Evolutionary conservation across 352 stramenopile species (phyloP).

Genomic region (Phytophthora fragariae): DNA sequence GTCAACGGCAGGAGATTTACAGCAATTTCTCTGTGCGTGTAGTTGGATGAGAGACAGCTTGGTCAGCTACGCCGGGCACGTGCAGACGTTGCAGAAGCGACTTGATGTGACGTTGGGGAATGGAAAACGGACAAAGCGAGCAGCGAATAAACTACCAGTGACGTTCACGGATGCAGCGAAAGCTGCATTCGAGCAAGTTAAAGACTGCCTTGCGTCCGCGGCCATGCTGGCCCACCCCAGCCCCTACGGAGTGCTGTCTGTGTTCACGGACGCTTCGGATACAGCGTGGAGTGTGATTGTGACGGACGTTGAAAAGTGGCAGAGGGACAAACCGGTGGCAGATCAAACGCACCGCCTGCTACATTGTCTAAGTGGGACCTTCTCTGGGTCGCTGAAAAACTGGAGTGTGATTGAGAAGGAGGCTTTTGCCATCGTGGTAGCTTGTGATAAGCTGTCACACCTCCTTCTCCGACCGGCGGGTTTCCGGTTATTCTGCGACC

Average conservation of each 20-base stretch:
- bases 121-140: conserved; percentile 10
- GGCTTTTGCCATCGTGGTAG: conserved; percentile 26
- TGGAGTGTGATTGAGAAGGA: conserved; percentile 25
- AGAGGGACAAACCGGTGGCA: not conserved
- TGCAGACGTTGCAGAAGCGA: conserved; percentile 1
- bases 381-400: conserved; percentile 4
- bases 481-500: conserved; percentile 14
- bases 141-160: not conserved
- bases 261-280: conserved; percentile 8
- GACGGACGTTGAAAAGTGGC: conserved; percentile 1
- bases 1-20: conserved; percentile 4
- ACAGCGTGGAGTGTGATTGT: conserved; percentile 5
- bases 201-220: not conserved
- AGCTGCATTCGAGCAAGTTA: conserved; percentile 1
- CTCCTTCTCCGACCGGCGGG: conserved; percentile 12
- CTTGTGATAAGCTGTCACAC: conserved; percentile 26
- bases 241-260: not conserved
- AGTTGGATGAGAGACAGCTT: conserved; percentile 18
- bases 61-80: not conserved
- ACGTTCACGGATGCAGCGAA: conserved; percentile 1
- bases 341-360: conserved; percentile 6
- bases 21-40: conserved; percentile 17
- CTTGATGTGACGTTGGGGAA: conserved; percentile 3
- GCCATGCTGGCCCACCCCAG: conserved; percentile 1
- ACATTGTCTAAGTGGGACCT: conserved; percentile 3